phyloP scores from a whole-genome alignment of 345 rosid species.

The Gossypium arboreum region DNA sequence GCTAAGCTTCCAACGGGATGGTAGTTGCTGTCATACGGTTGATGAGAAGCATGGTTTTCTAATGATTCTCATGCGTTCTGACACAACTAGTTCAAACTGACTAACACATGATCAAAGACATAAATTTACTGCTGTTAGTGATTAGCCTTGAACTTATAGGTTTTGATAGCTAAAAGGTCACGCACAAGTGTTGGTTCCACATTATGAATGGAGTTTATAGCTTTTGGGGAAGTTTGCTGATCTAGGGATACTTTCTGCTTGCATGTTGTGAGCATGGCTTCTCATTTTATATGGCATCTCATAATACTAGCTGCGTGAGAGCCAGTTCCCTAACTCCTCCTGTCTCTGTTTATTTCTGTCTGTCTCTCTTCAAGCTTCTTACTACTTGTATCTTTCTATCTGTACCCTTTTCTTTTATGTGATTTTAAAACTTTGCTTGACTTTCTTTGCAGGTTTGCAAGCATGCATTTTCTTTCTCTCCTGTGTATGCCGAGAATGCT shows the following conservation, averaged over 20 bases:
- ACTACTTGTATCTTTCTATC: neutral
- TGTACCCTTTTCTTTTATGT: neutral
- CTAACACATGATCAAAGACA: neutral
- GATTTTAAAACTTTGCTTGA: neutral
- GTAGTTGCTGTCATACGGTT: too few species aligned
- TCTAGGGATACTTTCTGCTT: neutral
- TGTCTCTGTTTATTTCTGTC: neutral
- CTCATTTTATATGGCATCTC: neutral
- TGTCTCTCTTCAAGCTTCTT: neutral
- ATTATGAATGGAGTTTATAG: neutral
- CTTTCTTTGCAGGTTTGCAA: slow-evolving; percentile 72
- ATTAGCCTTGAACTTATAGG: neutral
- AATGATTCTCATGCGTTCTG: neutral
- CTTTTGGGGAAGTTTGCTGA: neutral
- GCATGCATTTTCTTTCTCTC: slow-evolving; percentile 94
- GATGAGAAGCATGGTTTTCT: neutral
- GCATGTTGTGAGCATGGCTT: neutral
- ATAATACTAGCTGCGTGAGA: neutral
- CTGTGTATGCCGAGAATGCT: slow-evolving; percentile 94
- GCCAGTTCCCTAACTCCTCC: neutral
- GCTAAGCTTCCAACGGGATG: neutral
- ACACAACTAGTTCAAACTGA: neutral
- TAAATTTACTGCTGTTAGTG: neutral
- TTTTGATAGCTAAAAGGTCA: too few species aligned
- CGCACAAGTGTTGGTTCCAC: neutral